Evolutionary conservation across 441 rosid genomes (phyloP).

Genomic region (Hypseocharis bilobata): DNA sequence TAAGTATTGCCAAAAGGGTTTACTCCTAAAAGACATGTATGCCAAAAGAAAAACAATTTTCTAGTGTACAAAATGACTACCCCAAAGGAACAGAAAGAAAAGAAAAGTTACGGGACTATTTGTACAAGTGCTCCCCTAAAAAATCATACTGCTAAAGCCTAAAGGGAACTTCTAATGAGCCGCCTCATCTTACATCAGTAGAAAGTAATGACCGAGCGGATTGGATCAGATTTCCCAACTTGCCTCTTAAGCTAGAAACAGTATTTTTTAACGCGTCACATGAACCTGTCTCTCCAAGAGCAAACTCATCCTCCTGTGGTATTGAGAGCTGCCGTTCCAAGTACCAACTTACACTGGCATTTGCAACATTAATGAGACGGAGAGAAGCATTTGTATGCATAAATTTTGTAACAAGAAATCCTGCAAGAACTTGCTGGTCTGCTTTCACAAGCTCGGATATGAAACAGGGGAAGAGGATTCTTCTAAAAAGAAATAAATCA

Average conservation of each 20-base stretch:
- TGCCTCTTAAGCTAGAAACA: slow-evolving; percentile 34
- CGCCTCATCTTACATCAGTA: slow-evolving; percentile 24
- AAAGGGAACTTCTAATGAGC: not conserved
- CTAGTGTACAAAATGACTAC: too few relatives aligned
- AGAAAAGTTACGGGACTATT: too few relatives aligned
- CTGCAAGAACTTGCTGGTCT: slow-evolving; percentile 67
- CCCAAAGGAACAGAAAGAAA: too few relatives aligned
- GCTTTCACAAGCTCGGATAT: slow-evolving; percentile 67
- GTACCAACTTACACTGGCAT: slow-evolving; percentile 54
- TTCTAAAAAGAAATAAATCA: slow-evolving; percentile 35
- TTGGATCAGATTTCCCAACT: slow-evolving; percentile 37
- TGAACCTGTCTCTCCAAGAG: slow-evolving; percentile 22
- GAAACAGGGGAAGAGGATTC: slow-evolving; percentile 57
- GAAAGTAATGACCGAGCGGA: slow-evolving; percentile 47
- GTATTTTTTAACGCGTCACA: slow-evolving; percentile 38
- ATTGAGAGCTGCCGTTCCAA: slow-evolving; percentile 49
- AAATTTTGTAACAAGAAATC: slow-evolving; percentile 55
- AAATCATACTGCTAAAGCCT: not conserved
- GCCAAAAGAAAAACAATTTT: too few relatives aligned
- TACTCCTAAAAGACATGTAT: too few relatives aligned
- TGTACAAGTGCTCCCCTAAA: not conserved
- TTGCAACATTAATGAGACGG: slow-evolving; percentile 53
- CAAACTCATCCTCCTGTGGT: slow-evolving; percentile 25
- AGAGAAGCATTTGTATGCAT: slow-evolving; percentile 78
- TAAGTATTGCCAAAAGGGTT: too few relatives aligned